Base-by-base conservation (phyloP, 2,329 filamentous ascomycete species). In the Chaetomiaceae sp. region DNA sequence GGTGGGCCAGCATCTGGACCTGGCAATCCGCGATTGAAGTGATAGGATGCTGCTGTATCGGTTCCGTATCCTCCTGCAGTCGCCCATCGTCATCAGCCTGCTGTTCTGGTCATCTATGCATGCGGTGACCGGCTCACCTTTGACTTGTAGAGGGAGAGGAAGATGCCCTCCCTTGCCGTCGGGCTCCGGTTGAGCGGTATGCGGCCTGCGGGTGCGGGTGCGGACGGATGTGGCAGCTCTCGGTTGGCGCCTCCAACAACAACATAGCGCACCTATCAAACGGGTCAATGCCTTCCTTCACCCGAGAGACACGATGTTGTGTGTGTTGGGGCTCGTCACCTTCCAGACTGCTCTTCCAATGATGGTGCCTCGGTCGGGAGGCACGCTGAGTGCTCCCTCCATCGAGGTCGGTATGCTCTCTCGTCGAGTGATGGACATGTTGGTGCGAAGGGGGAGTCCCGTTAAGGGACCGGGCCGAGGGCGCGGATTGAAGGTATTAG, bases 1-100 rank as follows among this genome's bases (percentile, higher is more conserved):
- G 77, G 59, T 84, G 77, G 37, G 79, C 72, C 14, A 83, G 57
- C 63, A 75, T 74, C 62, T 83, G 79, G 27, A 83, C 72, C 56
- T 79, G 73, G 57, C 79, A 85, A 50, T 80, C 77, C 48, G 72
- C 72, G 47, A 83, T 72, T 40, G 70, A 73, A 53, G 67, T 70
- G 46, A 79, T 66, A 38, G 75, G 70, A 66, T 78, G 75, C 64
- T 80, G 77, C 43, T 78, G 73, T 21, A 74, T 67, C 17, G 76
- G 74, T 39, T 82, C 79, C 53, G 60, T 63, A 55, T 84, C 80
- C 38, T 78, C 76, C 72, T 78, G 56, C 20, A 9, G 21, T 16
- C 43, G 16, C 25, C 25, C 25, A 2, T 1, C 25, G 25, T 7
- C 2, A 10, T 27, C 25, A 27, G 25, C 25, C n/a, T n/a, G n/a